A percentile compares a stretch with the other conserved stretches of the same genome.
phyloP scores from a whole-genome alignment of 225 moss, liverwort and hornwort genomes.

The Sphagnum contortum region DNA sequence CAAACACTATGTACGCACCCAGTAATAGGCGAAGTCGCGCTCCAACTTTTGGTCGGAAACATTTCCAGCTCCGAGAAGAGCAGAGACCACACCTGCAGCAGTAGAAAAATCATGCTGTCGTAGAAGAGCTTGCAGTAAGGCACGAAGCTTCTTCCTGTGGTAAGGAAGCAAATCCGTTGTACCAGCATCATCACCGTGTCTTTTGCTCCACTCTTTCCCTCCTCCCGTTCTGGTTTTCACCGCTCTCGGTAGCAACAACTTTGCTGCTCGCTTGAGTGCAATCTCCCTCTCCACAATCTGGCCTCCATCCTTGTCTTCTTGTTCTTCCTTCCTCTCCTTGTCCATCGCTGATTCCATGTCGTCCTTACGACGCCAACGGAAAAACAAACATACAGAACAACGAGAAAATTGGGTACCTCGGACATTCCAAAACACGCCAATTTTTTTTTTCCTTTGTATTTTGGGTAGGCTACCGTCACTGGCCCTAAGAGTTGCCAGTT shows the following conservation, averaged over 20 bases:
- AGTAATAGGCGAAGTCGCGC: slow-evolving; percentile 44
- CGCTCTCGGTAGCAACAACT: slow-evolving; percentile 36
- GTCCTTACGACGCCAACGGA: too few relatives aligned
- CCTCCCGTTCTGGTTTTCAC: slow-evolving; percentile 27
- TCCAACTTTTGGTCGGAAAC: slow-evolving; percentile 29
- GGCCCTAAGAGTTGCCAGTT: too few relatives aligned
- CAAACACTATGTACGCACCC: slow-evolving; percentile 9
- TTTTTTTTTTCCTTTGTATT: too few relatives aligned
- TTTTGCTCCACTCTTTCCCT: slow-evolving; percentile 22
- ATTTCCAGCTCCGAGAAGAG: slow-evolving; percentile 38
- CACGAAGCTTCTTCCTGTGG: slow-evolving; percentile 47
- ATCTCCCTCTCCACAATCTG: slow-evolving; percentile 4
- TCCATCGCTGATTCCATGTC: slow-evolving; percentile 2
- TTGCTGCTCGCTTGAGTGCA: slow-evolving; percentile 28
- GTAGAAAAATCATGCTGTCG: slow-evolving; percentile 38
- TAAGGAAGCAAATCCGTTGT: slow-evolving; percentile 41
- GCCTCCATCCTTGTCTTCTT: slow-evolving; percentile 2
- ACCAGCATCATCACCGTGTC: slow-evolving; percentile 47
- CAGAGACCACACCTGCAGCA: slow-evolving; percentile 48
- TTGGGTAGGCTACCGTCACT: too few relatives aligned
- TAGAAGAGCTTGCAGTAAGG: slow-evolving; percentile 41
- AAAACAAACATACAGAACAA: too few relatives aligned
- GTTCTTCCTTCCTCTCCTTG: slow-evolving; percentile 6
- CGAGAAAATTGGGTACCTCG: too few relatives aligned
- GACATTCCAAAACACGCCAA: too few relatives aligned